phyloP scores from a whole-genome alignment of 768 basidiomycete genomes.

The Crepidotus variabilis region DNA sequence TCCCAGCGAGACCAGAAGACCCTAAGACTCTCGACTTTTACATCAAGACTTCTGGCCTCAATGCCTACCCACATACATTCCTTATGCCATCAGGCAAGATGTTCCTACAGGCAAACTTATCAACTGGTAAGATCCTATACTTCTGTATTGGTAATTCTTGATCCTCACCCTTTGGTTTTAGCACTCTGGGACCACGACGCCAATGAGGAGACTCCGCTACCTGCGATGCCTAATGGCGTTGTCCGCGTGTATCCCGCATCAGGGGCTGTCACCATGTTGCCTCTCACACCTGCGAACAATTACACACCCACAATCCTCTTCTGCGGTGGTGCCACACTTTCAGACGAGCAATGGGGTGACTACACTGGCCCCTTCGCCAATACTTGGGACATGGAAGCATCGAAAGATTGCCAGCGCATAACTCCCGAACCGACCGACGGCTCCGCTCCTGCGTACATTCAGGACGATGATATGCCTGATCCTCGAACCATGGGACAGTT shows the following conservation, averaged over 20 bases:
- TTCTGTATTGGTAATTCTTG: not conserved
- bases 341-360: constrained; percentile 69
- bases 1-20: constrained; percentile 49
- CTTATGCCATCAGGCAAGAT: constrained; percentile 77
- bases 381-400: constrained; percentile 70
- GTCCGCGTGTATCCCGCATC: constrained; percentile 88
- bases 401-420: constrained; percentile 73
- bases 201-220: constrained; percentile 61
- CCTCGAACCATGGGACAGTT: constrained; percentile 91
- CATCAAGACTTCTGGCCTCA: constrained; percentile 68
- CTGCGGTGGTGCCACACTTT: constrained; percentile 86
- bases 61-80: constrained; percentile 72
- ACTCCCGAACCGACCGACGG: constrained; percentile 81
- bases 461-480: constrained; percentile 74
- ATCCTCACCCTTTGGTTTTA: constrained; percentile 3
- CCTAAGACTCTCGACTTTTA: constrained; percentile 64
- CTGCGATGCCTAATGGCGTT: constrained; percentile 70
- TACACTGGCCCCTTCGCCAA: constrained; percentile 70
- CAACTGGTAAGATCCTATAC: constrained; percentile 49
- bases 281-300: constrained; percentile 85
- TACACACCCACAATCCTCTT: constrained; percentile 84
- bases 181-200: constrained; percentile 31
- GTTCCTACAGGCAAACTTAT: constrained; percentile 80
- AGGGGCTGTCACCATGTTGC: constrained; percentile 86
- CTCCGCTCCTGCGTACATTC: constrained; percentile 51